Evolutionary conservation across 176 grass and related monocot genomes (phyloP), one percentile per base, ranked within the genome.

Genomic region (Aegilops sharonensis): DNA sequence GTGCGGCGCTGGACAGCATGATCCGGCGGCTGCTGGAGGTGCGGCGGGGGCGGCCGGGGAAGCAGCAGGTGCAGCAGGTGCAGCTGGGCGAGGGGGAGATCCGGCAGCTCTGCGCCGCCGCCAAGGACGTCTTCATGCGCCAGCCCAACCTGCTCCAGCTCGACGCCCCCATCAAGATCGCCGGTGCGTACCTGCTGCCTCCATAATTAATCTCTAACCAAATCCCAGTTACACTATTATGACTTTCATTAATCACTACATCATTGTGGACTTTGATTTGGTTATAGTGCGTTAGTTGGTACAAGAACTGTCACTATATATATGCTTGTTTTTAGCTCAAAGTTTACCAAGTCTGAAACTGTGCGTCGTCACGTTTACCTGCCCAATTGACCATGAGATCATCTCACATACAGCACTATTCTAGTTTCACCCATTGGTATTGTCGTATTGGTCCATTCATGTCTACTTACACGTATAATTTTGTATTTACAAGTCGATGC

Each of bases 81-180:
- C 82, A 82, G 86, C 59, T 95, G 25, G 64, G 40, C 36, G 93
- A 95, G 71, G 70, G 6, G 24, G 93, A 92, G 88, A 95, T 95
- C 72, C 82, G 86, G 66, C 84, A 92, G 72, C 87, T 95, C 18
- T 95, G 93, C 69, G 70, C n/a, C 64, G 71, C 52, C 37, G 78
- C 93, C 40, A 89, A 68, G 86, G 86, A 87, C 8, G 85, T 87
- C 11, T 90, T 92, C 68, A 68, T 95, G 90, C 90, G 85, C 0
- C 82, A 95, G 56, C 88, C 93, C 3, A 95, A 90, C 59, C 91
- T 95, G 1, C 88, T 95, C 1, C 79, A 92, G 67, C 85, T 95
- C 7, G 69, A 92, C 0, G 88, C 88, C 6, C 93, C 93, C 42
- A 78, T 95, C 87, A 95, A 86, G 50, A 78, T 95, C 57, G 90